phyloP scores from a whole-genome alignment of 805 yeast genomes.

The Pichia nakasei region DNA sequence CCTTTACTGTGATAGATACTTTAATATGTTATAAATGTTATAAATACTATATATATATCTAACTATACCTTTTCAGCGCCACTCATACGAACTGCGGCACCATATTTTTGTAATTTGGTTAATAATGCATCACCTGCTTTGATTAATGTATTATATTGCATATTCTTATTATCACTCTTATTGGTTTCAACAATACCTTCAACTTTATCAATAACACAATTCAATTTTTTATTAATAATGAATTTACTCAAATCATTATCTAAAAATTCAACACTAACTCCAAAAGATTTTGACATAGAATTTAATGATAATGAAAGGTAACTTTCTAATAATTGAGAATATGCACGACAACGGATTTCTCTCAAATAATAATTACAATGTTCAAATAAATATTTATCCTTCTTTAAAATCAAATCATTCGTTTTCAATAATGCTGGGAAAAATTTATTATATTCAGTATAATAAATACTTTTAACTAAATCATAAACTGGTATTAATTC shows the following conservation, averaged over 20 bases:
- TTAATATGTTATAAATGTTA: neutral
- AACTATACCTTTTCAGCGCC: slow-evolving; percentile 67
- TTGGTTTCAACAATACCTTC: slow-evolving; percentile 93
- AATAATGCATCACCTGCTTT: slow-evolving; percentile 88
- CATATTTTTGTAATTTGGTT: slow-evolving; percentile 92
- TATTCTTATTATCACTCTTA: slow-evolving; percentile 92
- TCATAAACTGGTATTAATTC: slow-evolving; percentile 73
- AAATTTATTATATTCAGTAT: slow-evolving; percentile 75
- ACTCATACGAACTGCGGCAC: slow-evolving; percentile 92
- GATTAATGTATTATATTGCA: slow-evolving; percentile 80
- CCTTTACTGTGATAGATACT: slow-evolving; percentile 1
- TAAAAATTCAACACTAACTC: slow-evolving; percentile 78
- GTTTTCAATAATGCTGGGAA: slow-evolving; percentile 72
- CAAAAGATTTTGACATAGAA: slow-evolving; percentile 92
- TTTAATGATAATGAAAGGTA: slow-evolving; percentile 83
- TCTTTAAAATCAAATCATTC: slow-evolving; percentile 61
- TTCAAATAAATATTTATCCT: slow-evolving; percentile 54
- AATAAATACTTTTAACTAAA: slow-evolving; percentile 78
- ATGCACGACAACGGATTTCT: slow-evolving; percentile 91
- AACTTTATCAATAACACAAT: slow-evolving; percentile 92
- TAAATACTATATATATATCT: neutral
- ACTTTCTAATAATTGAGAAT: slow-evolving; percentile 87
- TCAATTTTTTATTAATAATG: slow-evolving; percentile 86
- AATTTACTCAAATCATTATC: slow-evolving; percentile 83
- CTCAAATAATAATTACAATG: slow-evolving; percentile 83